phyloP scores from a whole-genome alignment of 2,329 filamentous ascomycete genomes.

The Phialocephala sp. region DNA sequence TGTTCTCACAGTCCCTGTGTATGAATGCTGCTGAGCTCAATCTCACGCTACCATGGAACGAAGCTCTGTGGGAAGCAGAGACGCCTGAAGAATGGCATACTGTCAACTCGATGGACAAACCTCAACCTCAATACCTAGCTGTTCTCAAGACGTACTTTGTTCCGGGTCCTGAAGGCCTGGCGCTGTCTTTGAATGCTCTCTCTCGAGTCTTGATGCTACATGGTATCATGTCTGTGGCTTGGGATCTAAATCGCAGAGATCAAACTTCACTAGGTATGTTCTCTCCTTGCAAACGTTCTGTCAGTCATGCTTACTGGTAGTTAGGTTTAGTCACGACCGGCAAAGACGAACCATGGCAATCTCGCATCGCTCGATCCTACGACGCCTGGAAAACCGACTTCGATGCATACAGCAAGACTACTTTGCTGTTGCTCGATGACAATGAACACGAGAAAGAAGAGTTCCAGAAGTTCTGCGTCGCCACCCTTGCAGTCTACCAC shows the following conservation, averaged over 20 bases:
- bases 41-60: constrained; percentile 59
- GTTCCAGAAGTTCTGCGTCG: constrained; percentile 54
- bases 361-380: constrained; percentile 57
- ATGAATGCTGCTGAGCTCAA: constrained; percentile 70
- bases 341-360: constrained; percentile 26
- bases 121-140: constrained; percentile 52
- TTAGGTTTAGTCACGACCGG: constrained; percentile 21
- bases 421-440: constrained; percentile 43
- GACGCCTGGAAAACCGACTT: constrained; percentile 64
- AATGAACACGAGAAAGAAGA: constrained; percentile 43
- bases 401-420: constrained; percentile 53
- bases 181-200: constrained; percentile 53
- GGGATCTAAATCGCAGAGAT: constrained; percentile 66
- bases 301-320: not conserved
- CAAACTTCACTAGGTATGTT: constrained; percentile 61
- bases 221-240: constrained; percentile 66
- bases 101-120: constrained; percentile 40
- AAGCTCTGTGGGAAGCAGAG: constrained; percentile 61
- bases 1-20: constrained; percentile 70
- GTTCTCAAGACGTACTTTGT: constrained; percentile 63
- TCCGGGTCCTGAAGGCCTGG: constrained; percentile 46
- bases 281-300: constrained; percentile 28
- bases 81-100: constrained; percentile 55
- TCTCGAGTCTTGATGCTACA: constrained; percentile 62
- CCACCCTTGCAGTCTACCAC: constrained; percentile 62